Evolutionary conservation across 495 filamentous ascomycete species (phyloP), one percentile per base, ranked within the genome.

Genomic region (Aeminium ludgeri): DNA sequence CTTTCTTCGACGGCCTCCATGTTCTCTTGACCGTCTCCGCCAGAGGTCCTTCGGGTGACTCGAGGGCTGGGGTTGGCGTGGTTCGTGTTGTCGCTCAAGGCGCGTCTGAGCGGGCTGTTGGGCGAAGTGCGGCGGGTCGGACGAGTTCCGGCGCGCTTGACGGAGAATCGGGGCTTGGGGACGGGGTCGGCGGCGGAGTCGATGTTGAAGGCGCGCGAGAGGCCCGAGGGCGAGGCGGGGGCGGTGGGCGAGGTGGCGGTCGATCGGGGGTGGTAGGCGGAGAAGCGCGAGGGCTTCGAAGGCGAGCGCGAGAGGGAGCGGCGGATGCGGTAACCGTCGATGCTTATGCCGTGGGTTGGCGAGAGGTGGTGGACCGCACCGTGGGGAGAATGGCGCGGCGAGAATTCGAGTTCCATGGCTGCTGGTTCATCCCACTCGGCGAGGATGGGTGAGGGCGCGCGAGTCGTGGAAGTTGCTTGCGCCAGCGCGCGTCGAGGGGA

Each of bases 221-320:
- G 42, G 1, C 6, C 28, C 17, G 41, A 37, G 8, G 44, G 33
- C 5, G 44, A 37, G 7, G 32, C 12, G 12, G 43, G 48, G 13
- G 48, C 37, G 8, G 33, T 33, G 13, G 44, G 31, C 6, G 48
- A 48, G 17, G 48, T 40, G 30, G 20, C 41, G 1, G 43, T 15
- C 0, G 43, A 13, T 20, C 43, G 38, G 20, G 41, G 17, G 2
- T 29, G 28, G 19, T 30, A 34, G 3, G 44, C 30, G 10, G 36
- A 39, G 40, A 29, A 50, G 39, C 50, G 46, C 15, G 72, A 68
- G 30, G 66, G 68, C 55, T 85, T 91, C 7, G 86, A 91, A 8
- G 85, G 86, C 8, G 85, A 92, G 34, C 82, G 69, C 20, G 83
- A 91, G 34, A 94, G 65, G 16, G 86, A 91, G 48, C 84, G 78